Evolutionary conservation across 2,329 filamentous ascomycete genomes (phyloP).

Genomic region (Clarireedia sp.): DNA sequence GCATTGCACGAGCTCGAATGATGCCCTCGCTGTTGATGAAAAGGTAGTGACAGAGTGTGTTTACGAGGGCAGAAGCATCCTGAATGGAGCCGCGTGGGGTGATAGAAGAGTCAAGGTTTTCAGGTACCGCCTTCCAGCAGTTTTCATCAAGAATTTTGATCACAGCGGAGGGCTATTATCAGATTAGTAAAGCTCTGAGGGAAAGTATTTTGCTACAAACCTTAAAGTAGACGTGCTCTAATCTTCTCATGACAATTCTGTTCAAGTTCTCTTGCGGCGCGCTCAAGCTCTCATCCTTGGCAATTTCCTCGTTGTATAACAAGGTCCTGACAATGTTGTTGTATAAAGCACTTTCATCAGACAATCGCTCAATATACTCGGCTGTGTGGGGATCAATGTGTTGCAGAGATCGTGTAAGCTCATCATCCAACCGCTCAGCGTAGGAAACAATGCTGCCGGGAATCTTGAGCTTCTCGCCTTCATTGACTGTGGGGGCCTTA

Average conservation of each 20-base stretch:
- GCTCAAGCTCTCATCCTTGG: conserved; percentile 61
- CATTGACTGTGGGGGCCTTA: conserved; percentile 68
- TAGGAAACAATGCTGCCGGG: conserved; percentile 92
- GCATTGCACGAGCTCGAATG: conserved; percentile 90
- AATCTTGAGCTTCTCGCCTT: conserved; percentile 77
- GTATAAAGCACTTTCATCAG: conserved; percentile 85
- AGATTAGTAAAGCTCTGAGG: conserved; percentile 14
- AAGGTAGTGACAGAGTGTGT: conserved; percentile 86
- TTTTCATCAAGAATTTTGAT: conserved; percentile 91
- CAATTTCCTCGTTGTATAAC: conserved; percentile 79
- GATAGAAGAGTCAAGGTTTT: conserved; percentile 65
- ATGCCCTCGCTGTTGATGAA: conserved; percentile 75
- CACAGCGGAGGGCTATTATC: conserved; percentile 67
- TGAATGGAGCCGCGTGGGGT: conserved; percentile 62
- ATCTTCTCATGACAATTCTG: conserved; percentile 82
- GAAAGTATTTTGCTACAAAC: conserved; percentile 35
- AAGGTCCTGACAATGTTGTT: conserved; percentile 82
- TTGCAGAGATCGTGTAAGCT: conserved; percentile 94
- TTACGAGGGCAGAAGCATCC: conserved; percentile 70
- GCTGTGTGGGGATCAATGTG: conserved; percentile 97
- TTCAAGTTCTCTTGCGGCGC: conserved; percentile 81
- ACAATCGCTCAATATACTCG: conserved; percentile 92
- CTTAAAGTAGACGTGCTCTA: conserved; percentile 99
- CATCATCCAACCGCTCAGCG: conserved; percentile 90
- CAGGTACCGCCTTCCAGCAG: conserved; percentile 75